Evolutionary conservation across 805 yeast genomes (phyloP).

Genomic region (Candida silvicultrix): DNA sequence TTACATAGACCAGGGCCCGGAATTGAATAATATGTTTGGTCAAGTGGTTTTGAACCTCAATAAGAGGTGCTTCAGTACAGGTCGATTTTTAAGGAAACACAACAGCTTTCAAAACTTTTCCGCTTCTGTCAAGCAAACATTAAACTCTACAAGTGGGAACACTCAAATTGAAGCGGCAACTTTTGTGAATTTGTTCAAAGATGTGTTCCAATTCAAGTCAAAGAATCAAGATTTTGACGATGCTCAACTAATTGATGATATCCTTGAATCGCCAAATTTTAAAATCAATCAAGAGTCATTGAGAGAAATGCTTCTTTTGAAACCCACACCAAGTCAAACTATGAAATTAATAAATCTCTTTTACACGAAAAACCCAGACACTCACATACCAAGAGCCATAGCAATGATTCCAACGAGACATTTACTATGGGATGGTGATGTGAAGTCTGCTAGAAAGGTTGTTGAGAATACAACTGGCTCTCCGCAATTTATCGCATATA

Average conservation of each 20-base stretch:
- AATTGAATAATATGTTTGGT: too few species aligned
- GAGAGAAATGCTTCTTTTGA: neutral
- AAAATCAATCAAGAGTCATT: neutral
- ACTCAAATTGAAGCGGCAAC: neutral
- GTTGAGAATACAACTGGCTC: constrained; percentile 60
- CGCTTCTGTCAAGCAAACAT: neutral
- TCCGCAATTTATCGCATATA: constrained; percentile 36
- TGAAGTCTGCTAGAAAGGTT: constrained; percentile 47
- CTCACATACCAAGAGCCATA: constrained; percentile 27
- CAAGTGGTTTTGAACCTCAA: too few species aligned
- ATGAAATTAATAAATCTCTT: constrained; percentile 2
- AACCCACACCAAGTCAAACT: neutral
- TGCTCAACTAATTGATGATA: neutral
- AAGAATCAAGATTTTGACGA: neutral
- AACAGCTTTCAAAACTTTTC: neutral
- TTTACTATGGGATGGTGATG: constrained; percentile 51
- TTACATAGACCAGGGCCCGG: too few species aligned
- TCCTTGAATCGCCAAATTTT: neutral
- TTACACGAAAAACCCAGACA: constrained; percentile 3
- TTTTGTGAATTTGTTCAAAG: neutral
- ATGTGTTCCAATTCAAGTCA: neutral
- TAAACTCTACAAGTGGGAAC: neutral
- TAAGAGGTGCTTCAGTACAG: neutral
- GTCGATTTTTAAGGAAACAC: neutral
- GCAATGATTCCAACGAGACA: constrained; percentile 62